These are phyloP conservation scores for Dentipellis sp. DNA, from an alignment of 768 basidiomycete species.

Conservation along the genomic window DNA sequence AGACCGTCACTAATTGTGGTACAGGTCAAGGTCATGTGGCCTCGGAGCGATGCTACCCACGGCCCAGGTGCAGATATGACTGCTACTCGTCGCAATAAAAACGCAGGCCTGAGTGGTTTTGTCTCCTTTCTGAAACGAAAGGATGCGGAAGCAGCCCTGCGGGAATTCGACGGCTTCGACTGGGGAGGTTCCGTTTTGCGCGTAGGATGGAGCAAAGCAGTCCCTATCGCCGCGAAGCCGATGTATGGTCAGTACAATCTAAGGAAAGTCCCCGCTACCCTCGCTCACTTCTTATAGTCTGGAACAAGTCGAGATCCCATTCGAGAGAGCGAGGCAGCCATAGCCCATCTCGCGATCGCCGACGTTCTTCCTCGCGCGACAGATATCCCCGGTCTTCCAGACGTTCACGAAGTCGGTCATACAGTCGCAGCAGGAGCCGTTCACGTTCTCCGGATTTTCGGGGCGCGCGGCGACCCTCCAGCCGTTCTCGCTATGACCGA, in stretches of 20 bases:
- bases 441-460: slow-evolving; percentile 33
- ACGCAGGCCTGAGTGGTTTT: slow-evolving; percentile 83
- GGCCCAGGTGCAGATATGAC: slow-evolving; percentile 76
- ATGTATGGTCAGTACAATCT: slow-evolving; percentile 57
- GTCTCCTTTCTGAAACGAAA: slow-evolving; percentile 93
- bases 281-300: slow-evolving; percentile 1
- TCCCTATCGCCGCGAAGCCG: slow-evolving; percentile 71
- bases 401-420: slow-evolving; percentile 24
- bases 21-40: slow-evolving; percentile 98
- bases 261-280: not conserved
- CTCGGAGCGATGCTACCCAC: slow-evolving; percentile 62
- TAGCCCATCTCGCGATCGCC: slow-evolving; percentile 26
- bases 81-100: slow-evolving; percentile 57
- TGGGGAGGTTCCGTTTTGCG: slow-evolving; percentile 88
- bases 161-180: slow-evolving; percentile 86
- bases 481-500: slow-evolving; percentile 25
- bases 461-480: slow-evolving; percentile 30
- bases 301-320: slow-evolving; percentile 16
- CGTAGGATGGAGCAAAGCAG: slow-evolving; percentile 97
- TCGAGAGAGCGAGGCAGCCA: not conserved
- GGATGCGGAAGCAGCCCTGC: slow-evolving; percentile 83
- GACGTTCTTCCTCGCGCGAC: slow-evolving; percentile 24
- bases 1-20: slow-evolving; percentile 1
- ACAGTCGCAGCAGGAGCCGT: slow-evolving; percentile 1
- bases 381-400: slow-evolving; percentile 21